Evolutionary conservation across 2,329 filamentous ascomycete genomes (phyloP), one percentile per base, ranked within the genome.

Genomic region (Ampelomyces quisqualis): DNA sequence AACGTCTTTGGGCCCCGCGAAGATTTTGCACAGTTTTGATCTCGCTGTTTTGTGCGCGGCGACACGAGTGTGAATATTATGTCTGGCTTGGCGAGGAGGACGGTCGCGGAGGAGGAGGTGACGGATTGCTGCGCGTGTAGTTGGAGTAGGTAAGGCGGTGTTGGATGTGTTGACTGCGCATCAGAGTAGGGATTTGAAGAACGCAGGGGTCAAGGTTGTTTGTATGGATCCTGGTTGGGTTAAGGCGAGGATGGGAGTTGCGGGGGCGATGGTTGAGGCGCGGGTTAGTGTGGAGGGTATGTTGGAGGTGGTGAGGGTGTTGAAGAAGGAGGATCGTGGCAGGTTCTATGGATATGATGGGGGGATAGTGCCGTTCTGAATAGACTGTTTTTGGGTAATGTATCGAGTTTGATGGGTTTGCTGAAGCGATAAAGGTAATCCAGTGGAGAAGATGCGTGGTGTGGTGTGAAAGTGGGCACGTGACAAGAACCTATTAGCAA

Each of bases 1-100:
- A 77, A 77, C 39, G 73, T 77, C 3, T 39, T 76, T 13, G 75
- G 74, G 0, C n/a, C 74, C 74, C 0, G 73, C 73, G 1, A 73
- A 73, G 41, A 64, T 70, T 5, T 65, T 74, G 0, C 63, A 75
- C 51, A 62, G 64, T 1, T 47, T 77, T 0, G 38, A n/a, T n/a
- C 47, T 9, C 50, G 45, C 19, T 57, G 65, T n/a, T 45, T 70
- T 1, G 57, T 58, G 5, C 30, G 55, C 1, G 55, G 59, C 7
- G 65, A 60, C 3, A 49, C 60, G 3, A 58, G 69, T 3, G 40
- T 70, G 51, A 70, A 69, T 43, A 56, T 69, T 56, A 56, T 59
- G 9, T 59, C 51, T 11, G 67, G 66, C 2, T 48, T 70, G 3
- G 67, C 54, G 1, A 60, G 53, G 37, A 49, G 68, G 58, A 55